Evolutionary conservation across 1,139 yeast species (phyloP).

Genomic region (Magnusiomyces sp.): DNA sequence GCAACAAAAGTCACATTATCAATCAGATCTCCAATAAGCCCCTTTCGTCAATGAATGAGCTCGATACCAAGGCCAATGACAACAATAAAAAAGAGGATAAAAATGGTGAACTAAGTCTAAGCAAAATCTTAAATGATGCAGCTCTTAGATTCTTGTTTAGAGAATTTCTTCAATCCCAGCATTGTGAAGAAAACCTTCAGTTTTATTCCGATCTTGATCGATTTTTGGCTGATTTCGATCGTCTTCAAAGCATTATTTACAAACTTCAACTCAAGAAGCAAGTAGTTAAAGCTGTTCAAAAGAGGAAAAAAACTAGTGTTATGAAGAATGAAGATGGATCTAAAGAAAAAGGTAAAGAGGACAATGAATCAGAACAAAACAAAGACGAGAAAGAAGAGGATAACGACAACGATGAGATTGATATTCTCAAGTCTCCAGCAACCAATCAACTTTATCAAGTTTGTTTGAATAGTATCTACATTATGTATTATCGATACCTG

Average conservation of each 20-base stretch:
- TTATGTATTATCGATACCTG: slow-evolving; percentile 58
- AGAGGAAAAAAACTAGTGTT: too few species aligned
- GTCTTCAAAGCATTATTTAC: slow-evolving; percentile 21
- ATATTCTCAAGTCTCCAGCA: too few species aligned
- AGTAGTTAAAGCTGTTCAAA: too few species aligned
- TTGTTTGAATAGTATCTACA: slow-evolving; percentile 42
- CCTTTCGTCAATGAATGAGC: too few species aligned
- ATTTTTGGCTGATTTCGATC: slow-evolving; percentile 34
- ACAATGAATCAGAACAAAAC: too few species aligned
- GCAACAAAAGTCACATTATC: too few species aligned
- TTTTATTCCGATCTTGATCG: slow-evolving; percentile 54
- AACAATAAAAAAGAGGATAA: too few species aligned
- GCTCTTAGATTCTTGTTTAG: slow-evolving; percentile 66
- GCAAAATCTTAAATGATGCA: slow-evolving; percentile 58
- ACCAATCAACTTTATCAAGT: slow-evolving; percentile 7
- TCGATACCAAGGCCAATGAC: too few species aligned
- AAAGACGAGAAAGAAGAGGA: slow-evolving; percentile 13
- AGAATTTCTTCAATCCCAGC: slow-evolving; percentile 51
- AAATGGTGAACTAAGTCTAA: slow-evolving; percentile 34
- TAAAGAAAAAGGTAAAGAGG: too few species aligned
- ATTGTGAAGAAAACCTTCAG: slow-evolving; percentile 68
- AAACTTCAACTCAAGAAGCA: too few species aligned
- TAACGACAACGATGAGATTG: background rate
- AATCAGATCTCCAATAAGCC: too few species aligned
- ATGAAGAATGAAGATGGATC: too few species aligned